These are phyloP conservation scores for Pachysolen tannophilus DNA, from an alignment of 805 yeast genomes.

Conservation along the genomic window DNA sequence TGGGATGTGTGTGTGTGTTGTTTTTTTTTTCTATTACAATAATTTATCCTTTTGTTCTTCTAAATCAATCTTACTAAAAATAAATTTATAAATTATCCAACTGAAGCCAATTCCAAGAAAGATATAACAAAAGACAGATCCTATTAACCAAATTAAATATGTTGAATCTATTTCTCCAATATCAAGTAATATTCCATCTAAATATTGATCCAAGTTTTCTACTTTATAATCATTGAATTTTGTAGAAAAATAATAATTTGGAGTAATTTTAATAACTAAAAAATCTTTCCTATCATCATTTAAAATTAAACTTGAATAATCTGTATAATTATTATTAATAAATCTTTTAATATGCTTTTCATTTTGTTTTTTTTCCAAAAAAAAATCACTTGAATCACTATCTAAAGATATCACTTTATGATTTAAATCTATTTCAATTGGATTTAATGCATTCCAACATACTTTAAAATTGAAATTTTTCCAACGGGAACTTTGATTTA, in stretches of 20 bases:
- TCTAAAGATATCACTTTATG: not conserved
- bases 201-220: constrained; percentile 1
- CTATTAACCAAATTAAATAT: not conserved
- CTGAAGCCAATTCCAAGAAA: constrained; percentile 4
- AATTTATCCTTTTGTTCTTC: too few relatives aligned
- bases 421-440: constrained; percentile 3
- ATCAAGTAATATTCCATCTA: constrained; percentile 8
- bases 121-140: constrained; percentile 2
- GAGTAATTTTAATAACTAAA: not conserved
- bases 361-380: too few relatives aligned
- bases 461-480: constrained; percentile 5
- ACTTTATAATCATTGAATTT: too few relatives aligned
- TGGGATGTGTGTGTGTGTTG: too few relatives aligned
- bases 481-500: too few relatives aligned
- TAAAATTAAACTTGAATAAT: not conserved
- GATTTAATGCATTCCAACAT: constrained; percentile 10
- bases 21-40: too few relatives aligned
- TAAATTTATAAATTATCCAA: too few relatives aligned
- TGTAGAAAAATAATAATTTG: constrained; percentile 5
- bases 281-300: not conserved
- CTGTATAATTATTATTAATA: too few relatives aligned
- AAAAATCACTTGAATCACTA: not conserved
- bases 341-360: too few relatives aligned
- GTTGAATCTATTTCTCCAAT: not conserved
- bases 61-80: too few relatives aligned